Evolutionary conservation across 768 basidiomycete genomes (phyloP).

Genomic region (Termitomyces sp.): DNA sequence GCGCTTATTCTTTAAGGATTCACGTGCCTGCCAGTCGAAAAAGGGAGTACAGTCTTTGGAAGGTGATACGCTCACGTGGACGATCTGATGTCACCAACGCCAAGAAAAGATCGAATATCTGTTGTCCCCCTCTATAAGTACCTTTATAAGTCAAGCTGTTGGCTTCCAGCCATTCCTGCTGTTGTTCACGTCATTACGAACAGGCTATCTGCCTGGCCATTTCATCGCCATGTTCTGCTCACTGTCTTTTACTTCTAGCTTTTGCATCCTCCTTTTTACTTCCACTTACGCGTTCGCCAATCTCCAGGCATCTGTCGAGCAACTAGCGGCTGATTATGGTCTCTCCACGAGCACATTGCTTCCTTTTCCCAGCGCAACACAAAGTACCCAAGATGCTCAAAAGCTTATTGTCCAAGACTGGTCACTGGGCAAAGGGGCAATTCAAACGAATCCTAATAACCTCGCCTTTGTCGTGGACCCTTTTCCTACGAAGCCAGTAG

Average conservation of each 20-base stretch:
- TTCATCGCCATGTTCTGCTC: conserved; percentile 7
- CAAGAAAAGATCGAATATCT: not conserved
- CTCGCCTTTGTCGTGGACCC: conserved; percentile 67
- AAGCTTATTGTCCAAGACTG: conserved; percentile 50
- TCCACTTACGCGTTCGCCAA: conserved; percentile 16
- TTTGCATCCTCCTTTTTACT: conserved; percentile 10
- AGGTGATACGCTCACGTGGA: not conserved
- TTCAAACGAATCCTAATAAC: conserved; percentile 53
- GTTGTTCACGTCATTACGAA: not conserved
- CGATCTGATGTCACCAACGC: not conserved
- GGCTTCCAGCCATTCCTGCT: not conserved
- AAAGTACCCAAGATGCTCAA: conserved; percentile 42
- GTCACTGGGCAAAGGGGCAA: conserved; percentile 54
- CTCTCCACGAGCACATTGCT: conserved; percentile 57
- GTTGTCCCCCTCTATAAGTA: not conserved
- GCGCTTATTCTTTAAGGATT: not conserved
- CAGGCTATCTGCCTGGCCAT: not conserved
- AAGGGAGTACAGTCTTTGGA: not conserved
- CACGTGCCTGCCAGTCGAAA: not conserved
- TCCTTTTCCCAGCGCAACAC: conserved; percentile 64
- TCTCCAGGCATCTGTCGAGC: conserved; percentile 26
- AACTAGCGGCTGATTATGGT: conserved; percentile 44
- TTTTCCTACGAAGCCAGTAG: conserved; percentile 45
- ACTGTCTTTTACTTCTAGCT: conserved; percentile 13
- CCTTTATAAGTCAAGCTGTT: not conserved